Evolutionary conservation across 2,329 filamentous ascomycete genomes (phyloP), one percentile per base, ranked within the genome.

Genomic region (Grosmannia huntii): DNA sequence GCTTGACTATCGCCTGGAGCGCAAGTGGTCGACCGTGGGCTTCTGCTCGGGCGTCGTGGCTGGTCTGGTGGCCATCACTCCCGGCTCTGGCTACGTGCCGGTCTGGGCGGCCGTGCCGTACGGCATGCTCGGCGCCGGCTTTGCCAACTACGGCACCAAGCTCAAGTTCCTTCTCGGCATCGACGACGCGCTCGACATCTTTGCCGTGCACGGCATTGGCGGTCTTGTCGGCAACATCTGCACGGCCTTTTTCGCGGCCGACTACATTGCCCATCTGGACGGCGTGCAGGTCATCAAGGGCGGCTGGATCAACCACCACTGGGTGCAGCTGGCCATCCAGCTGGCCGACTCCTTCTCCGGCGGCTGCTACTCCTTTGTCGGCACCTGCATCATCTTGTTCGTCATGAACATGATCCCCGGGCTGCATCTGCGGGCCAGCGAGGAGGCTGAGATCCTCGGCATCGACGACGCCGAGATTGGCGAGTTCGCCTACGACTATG

Each of bases 401-500:
- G 65, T 91, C 63, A 84, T 92, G 73, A 90, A 90, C 69, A 77
- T 90, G 63, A 78, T 94, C 28, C 88, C 90, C 0, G 85, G 86
- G 14, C 76, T 95, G 46, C 82, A 81, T 59, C 82, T 95, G 51
- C 87, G 90, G 55, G 85, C 84, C 0, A 78, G 75, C 16, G 85
- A 89, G 64, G 86, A 94, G 62, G 86, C 89, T 44, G 90, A 95
- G 71, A 84, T 90, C 56, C 75, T 90, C 49, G 90, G 90, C 64
- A 90, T 95, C 60, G 90, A 95, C 66, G 90, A 95, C 66, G 85
- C 87, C 27, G 90, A 96, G 72, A 89, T 95, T 67, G 90, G 90
- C 69, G 90, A 95, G 74, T 95, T 94, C 69, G 90, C 89, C n/a
- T 95, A 95, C 70, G 90, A 95, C 71, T 95, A 95, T 66, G 89